Percentiles rank a stretch among this genome's conserved stretches.
Conservation (phyloP, 1,139 yeast species). For the Sugiyamaella sp. region DNA sequence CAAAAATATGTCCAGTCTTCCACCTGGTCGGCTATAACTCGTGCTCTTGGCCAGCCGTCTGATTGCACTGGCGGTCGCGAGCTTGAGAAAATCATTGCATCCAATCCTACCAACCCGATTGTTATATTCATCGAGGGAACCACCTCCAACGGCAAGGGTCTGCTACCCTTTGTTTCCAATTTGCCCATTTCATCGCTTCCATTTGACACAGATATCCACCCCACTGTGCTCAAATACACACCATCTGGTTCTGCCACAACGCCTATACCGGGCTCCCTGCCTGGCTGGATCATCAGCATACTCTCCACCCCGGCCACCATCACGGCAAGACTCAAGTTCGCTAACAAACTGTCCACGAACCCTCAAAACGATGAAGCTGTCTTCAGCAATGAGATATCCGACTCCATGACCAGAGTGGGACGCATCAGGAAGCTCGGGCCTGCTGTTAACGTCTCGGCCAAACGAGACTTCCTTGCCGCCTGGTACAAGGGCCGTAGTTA, state of each 20-base stretch:
- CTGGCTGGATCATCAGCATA: conserved; percentile 29
- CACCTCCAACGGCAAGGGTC: conserved; percentile 47
- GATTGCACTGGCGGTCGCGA: conserved; percentile 12
- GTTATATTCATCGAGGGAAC: conserved; percentile 47
- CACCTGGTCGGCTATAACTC: conserved; percentile 17
- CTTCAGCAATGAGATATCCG: conserved; percentile 29
- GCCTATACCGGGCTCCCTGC: conserved; percentile 33
- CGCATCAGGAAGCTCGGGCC: conserved; percentile 42
- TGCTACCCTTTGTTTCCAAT: conserved; percentile 37
- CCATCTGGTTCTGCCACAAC: conserved; percentile 36
- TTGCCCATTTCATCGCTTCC: conserved; percentile 23
- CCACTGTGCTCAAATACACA: conserved; percentile 40
- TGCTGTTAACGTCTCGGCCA: conserved; percentile 37
- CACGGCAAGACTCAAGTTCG: conserved; percentile 35
- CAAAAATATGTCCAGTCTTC: conserved; percentile 20
- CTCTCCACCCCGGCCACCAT: conserved; percentile 28
- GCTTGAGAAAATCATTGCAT: conserved; percentile 11
- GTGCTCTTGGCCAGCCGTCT: conserved; percentile 22
- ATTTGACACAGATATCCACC: conserved; percentile 30
- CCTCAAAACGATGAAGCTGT: conserved; percentile 24
- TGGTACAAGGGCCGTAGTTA: conserved; percentile 32
- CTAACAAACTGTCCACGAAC: conserved; percentile 27
- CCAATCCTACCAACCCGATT: conserved; percentile 26
- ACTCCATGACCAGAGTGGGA: conserved; percentile 39
- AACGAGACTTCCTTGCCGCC: conserved; percentile 38